Evolutionary conservation across 129 eudicot species (phyloP), one percentile per base, ranked within the genome.

Genomic region (Solidago caesia): DNA sequence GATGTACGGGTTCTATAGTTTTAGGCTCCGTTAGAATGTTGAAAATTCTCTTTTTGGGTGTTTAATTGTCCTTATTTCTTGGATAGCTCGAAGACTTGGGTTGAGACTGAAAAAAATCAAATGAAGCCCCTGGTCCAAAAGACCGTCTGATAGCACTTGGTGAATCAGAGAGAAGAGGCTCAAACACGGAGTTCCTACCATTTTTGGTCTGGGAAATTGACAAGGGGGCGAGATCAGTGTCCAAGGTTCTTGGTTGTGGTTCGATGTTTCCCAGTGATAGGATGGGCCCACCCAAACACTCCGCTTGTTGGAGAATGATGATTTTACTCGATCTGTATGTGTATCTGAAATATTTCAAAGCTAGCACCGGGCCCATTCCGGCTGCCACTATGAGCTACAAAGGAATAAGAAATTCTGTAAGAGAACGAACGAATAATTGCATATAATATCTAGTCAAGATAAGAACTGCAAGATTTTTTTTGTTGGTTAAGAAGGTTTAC

Each of bases 291-390:
- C 98, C 98, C 80, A 90, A 52, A 29, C 97, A 93, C 67, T 94
- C 99, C 0, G 93, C 93, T 79, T 94, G 99, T 79, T 94, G 99
- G 64, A 94, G 99, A 61, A 91, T 87, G 88, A 91, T 88, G 85
- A 94, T 90, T 81, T 88, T 94, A 77, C 96, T 90, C 16, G 99
- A 86, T 67, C 87, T 84, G 77, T 94, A 94, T 68, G 96, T 94
- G 85, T 79, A 91, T 57, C 99, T 78, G 84, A 94, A 94, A 84
- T 94, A 94, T 91, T 94, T 94, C 44, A 90, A 66, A 43, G 91
- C 99, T 39, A 91, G 77, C 58, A 94, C 83, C 2, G 99, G 99
- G n/a, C 97, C 97, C 99, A 94, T 94, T 41, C 99, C 99, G 4
- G 87, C 89, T 3, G 82, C 91, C 69, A 88, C 91, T 61, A 87